These are phyloP conservation scores for Termitomyces sp. DNA, from an alignment of 768 basidiomycete species.

Conservation along the genomic window DNA sequence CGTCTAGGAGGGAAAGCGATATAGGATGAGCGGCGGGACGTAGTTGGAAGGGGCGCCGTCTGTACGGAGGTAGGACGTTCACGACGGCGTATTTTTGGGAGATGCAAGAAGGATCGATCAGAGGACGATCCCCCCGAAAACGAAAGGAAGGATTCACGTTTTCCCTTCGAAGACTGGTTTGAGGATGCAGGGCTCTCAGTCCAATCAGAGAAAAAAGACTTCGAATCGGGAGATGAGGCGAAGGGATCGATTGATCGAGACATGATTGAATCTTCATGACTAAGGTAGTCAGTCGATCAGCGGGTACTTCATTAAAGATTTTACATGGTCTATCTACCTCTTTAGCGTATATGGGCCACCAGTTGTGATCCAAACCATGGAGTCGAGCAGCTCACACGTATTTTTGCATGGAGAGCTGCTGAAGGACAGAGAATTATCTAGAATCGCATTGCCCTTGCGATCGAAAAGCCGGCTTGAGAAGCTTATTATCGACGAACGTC, in stretches of 20 bases:
- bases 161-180: conserved; percentile 13
- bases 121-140: conserved; percentile 28
- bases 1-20: conserved; percentile 20
- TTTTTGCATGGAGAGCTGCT: conserved; percentile 14
- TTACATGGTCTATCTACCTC: conserved; percentile 12
- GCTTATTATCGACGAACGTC: conserved; percentile 27
- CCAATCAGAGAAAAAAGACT: conserved; percentile 38
- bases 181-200: conserved; percentile 22
- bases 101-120: conserved; percentile 16
- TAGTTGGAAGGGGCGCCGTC: conserved; percentile 21
- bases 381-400: conserved; percentile 8
- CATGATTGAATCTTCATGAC: conserved; percentile 11
- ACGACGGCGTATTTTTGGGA: conserved; percentile 14
- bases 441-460: conserved; percentile 17
- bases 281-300: conserved; percentile 1
- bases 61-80: conserved; percentile 26
- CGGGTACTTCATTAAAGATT: not conserved
- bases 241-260: conserved; percentile 32
- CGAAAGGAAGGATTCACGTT: conserved; percentile 36
- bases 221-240: conserved; percentile 32
- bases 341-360: conserved; percentile 24
- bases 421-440: conserved; percentile 19
- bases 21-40: conserved; percentile 25
- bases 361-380: conserved; percentile 26
- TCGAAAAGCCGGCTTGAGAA: conserved; percentile 31